Base-by-base conservation (phyloP, 2,329 filamentous ascomycete genomes). In the Pestalotiopsis sp. region DNA sequence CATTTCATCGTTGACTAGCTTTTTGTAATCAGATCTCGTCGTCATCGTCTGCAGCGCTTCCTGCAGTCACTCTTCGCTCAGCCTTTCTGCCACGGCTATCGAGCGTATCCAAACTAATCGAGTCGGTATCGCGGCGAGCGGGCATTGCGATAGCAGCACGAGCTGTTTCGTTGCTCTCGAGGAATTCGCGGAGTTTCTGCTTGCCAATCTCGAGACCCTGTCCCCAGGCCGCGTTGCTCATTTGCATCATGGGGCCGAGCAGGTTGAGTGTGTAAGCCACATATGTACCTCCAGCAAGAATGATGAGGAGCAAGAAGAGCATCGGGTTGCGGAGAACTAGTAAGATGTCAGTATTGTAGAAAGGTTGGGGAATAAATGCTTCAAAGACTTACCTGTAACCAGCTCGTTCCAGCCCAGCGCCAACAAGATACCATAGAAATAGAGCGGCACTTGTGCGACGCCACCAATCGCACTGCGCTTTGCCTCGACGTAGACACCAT, bases 351-450 rank as follows among this genome's bases (percentile, higher is more conserved):
- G 68, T 41, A 52, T 20, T 9, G 11, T 52, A 52, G 11, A 52
- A 23, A n/a, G 0, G 14, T 9, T 9, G 20, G 59, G 14, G 14
- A 41, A 9, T 1, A n/a, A 41, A 40, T 6, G 7, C 3, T n/a
- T 58, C 41, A 40, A 64, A 38, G 52, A 79, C 92, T 86, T 87
- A 97, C 95, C 94, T 77, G 95, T 93, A 73, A 97, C 85, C 72
- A 99, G 95, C 82, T 99, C 96, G 81, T 99, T 99, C 96, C 96
- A 99, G n/a, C 96, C 96, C 63, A 99, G 86, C 25, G 94, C 93
- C 72, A 99, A 84, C 68, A 99, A 85, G 68, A 98, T 80, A 57
- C 90, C 93, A 76, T 98, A 99, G 81, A 99, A 98, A 82, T 98
- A 98, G 70, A 97, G 83, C 5, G 96, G 96, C 64, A 99, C 91